Evolutionary conservation across 208 protist species (phyloP), one percentile per base, ranked within the genome.

Genomic region (Crithidia bombi): DNA sequence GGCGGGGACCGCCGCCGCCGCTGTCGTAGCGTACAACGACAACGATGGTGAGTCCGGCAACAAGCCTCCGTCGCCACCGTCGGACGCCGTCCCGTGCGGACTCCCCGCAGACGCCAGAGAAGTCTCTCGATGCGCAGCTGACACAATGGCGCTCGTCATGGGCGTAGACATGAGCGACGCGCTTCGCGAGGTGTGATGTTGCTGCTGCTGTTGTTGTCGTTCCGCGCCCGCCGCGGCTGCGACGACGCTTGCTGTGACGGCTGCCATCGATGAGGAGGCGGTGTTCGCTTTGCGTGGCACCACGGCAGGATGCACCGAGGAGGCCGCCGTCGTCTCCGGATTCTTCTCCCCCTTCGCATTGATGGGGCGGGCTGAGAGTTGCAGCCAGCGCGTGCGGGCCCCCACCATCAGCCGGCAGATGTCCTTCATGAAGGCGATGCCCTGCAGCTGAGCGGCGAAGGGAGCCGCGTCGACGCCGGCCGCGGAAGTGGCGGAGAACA

Each of bases 361-460:
- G n/a, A n/a, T n/a, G n/a, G n/a, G n/a, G n/a, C n/a, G n/a, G n/a
- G n/a, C n/a, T 33, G 52, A 69, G 39, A 78, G 61, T 21, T 67
- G n/a, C 58, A 81, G 56, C 62, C 70, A 73, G n/a, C 64, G 65
- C 35, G 76, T 64, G 11, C 50, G 66, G n/a, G 41, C 52, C 9
- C 76, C 76, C 0, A 74, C 21, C 43, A 72, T 58, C 2, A 92
- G 55, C 25, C 63, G 69, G 58, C 83, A 90, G n/a, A 92, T 43
- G 66, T 92, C 87, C 57, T 86, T 89, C 23, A 86, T 62, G 59
- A 83, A 89, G 3, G 79, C 73, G n/a, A 82, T 78, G 9, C 78
- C 69, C 19, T 87, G 79, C 61, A 92, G 72, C 59, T 86, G 86
- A 12, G 74, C 74, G 11, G 66, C 75, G 52, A 88, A 74, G 26